Evolutionary conservation across 75 land plant genomes (phyloP), one percentile per base, ranked within the genome.

Genomic region (Picea glauca): DNA sequence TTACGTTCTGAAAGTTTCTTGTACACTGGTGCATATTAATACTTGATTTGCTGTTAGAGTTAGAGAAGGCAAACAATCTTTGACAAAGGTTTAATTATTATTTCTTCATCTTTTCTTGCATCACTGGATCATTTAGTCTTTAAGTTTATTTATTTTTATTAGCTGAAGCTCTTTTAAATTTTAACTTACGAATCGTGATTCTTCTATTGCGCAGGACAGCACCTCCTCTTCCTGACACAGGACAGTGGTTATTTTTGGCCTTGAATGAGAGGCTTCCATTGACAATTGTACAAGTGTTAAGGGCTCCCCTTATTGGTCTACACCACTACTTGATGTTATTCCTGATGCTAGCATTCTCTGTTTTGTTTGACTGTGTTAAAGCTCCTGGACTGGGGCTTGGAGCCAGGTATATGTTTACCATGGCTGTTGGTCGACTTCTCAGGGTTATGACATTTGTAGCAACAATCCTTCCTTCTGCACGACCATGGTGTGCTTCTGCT

Each of bases 271-370:
- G 86, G 78, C 93, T 96, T 80, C 99, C 97, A 30, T 60, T 17
- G 32, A 11, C 76, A 18, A 80, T 90, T 2, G 92, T 89, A 2
- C 79, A 81, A 26, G 70, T 92, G 68, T 65, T 96, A 77, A 93
- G 97, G 85, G 95, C 99, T 62, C 94, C 79, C 11, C 76, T 96
- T 59, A 87, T 94, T 78, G 91, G 91, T 38, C 79, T 96, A 50
- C 97, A 96, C 76, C 99, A 96, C 81, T 96, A 80, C 73, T 67
- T 96, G 79, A 96, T 94, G 94, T 83, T 96, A 73, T 96, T 94
- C 68, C 80, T 96, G 60, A 95, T 96, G 89, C 80, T 96, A 72
- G 90, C 84, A 54, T 96, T 96, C 84, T 96, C 99, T 13, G 99
- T 96, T 43, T 77, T 92, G 60, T 96, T 92, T 84, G 89, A 87